A percentile compares a stretch with the other conserved stretches of the same genome.
Evolutionary conservation across 202 grass and related monocot genomes (phyloP).

Genomic region (Schoenoplectus tabernaemontani): DNA sequence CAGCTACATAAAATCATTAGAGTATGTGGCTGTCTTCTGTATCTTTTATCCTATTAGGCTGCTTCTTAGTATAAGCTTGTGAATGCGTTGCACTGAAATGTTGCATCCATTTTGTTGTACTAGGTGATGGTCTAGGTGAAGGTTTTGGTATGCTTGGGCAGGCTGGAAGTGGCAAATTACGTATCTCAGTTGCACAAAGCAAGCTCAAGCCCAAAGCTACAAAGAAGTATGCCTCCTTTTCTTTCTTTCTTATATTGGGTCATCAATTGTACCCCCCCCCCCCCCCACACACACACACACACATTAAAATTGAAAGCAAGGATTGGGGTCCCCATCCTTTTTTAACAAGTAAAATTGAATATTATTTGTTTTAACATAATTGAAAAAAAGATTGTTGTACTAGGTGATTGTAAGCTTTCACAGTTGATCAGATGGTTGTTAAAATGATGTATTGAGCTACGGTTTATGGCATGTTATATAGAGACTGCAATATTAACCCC

Average conservation of each 20-base stretch:
- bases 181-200: slow-evolving; percentile 63
- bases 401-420: background rate
- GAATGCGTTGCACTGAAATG: too few relatives aligned
- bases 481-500: background rate
- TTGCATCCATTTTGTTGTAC: slow-evolving; percentile 12
- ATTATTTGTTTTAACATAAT: background rate
- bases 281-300: too few relatives aligned
- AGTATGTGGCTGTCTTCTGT: background rate
- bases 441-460: background rate
- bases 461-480: background rate
- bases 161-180: slow-evolving; percentile 67
- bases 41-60: background rate
- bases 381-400: too few relatives aligned
- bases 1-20: background rate
- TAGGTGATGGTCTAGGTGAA: slow-evolving; percentile 88
- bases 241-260: background rate
- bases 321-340: background rate
- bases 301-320: background rate
- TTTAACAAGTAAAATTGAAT: background rate
- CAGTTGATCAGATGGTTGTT: background rate
- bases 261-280: background rate
- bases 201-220: slow-evolving; percentile 80
- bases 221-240: slow-evolving; percentile 43
- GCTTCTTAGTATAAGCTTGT: background rate
- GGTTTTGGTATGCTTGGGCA: slow-evolving; percentile 84